Percentiles rank a stretch among this genome's conserved stretches.
phyloP scores from a whole-genome alignment of 140 eudicot species.

The Artemisia princeps region DNA sequence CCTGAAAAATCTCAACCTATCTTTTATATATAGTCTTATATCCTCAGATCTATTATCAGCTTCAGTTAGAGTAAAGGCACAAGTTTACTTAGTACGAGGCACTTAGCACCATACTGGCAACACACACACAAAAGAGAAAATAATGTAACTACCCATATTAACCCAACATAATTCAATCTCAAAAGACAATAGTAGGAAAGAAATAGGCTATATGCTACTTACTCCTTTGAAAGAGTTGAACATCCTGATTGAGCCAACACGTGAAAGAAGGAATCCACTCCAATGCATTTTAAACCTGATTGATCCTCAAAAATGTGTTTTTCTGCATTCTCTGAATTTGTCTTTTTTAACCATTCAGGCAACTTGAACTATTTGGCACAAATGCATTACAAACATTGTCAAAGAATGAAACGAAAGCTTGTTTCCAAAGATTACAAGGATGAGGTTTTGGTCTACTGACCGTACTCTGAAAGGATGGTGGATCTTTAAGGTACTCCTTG shows the following conservation, averaged over 20 bases:
- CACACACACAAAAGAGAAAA: neutral
- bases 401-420: constrained; percentile 17
- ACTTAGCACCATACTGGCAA: constrained; percentile 5
- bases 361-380: constrained; percentile 40
- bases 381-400: constrained; percentile 18
- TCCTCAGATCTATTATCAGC: too few species aligned
- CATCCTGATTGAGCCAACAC: constrained; percentile 76
- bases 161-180: neutral
- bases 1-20: too few species aligned
- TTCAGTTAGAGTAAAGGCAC: neutral
- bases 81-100: neutral
- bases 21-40: too few species aligned
- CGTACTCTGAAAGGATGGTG: constrained; percentile 39
- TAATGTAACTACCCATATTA: neutral
- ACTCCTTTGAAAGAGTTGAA: constrained; percentile 57
- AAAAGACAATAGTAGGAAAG: neutral
- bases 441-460: constrained; percentile 35
- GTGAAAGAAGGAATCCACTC: constrained; percentile 49
- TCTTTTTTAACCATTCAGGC: constrained; percentile 50
- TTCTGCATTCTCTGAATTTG: constrained; percentile 56
- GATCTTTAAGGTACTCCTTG: constrained; percentile 56
- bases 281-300: constrained; percentile 36
- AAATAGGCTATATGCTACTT: constrained; percentile 18
- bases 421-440: constrained; percentile 18
- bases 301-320: constrained; percentile 45